phyloP scores from a whole-genome alignment of 805 yeast species.

The Ogataea philodendri region DNA sequence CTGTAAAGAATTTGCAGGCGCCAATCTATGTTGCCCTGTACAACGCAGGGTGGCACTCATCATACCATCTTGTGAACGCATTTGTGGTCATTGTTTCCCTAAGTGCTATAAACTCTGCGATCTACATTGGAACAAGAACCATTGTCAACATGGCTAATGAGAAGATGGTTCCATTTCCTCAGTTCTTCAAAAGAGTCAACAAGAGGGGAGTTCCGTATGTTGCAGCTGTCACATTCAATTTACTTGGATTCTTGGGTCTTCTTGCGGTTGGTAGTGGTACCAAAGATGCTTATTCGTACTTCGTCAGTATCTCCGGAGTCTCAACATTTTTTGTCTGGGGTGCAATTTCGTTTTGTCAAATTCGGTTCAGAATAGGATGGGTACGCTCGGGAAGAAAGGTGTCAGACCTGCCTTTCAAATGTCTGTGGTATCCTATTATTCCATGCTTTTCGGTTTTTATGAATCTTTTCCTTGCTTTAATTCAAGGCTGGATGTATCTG shows the following conservation, averaged over 20 bases:
- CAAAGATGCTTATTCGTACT: constrained; percentile 56
- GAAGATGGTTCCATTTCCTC: constrained; percentile 40
- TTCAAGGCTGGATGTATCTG: constrained; percentile 66
- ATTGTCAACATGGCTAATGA: constrained; percentile 62
- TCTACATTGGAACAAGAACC: constrained; percentile 68
- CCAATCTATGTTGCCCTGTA: constrained; percentile 50
- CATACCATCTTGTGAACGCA: constrained; percentile 56
- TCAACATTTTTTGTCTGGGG: constrained; percentile 72
- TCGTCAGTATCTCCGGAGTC: constrained; percentile 63
- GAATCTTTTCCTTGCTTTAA: constrained; percentile 51
- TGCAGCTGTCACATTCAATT: constrained; percentile 54
- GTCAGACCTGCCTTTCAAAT: constrained; percentile 51
- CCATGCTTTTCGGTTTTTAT: constrained; percentile 49
- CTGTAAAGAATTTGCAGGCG: constrained; percentile 42
- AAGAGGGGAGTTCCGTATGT: constrained; percentile 63
- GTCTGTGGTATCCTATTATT: constrained; percentile 50
- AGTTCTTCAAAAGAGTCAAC: constrained; percentile 48
- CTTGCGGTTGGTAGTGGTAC: constrained; percentile 60
- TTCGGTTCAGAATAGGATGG: constrained; percentile 55
- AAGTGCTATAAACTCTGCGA: constrained; percentile 67
- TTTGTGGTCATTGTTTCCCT: constrained; percentile 62
- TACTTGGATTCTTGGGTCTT: constrained; percentile 54
- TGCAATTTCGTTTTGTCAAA: constrained; percentile 51
- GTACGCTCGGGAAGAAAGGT: constrained; percentile 39
- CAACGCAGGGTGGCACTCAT: constrained; percentile 49